Percentiles rank a stretch among this genome's conserved stretches.
Evolutionary conservation across 352 stramenopile genomes (phyloP).

Genomic region (Pythium guiyangense): DNA sequence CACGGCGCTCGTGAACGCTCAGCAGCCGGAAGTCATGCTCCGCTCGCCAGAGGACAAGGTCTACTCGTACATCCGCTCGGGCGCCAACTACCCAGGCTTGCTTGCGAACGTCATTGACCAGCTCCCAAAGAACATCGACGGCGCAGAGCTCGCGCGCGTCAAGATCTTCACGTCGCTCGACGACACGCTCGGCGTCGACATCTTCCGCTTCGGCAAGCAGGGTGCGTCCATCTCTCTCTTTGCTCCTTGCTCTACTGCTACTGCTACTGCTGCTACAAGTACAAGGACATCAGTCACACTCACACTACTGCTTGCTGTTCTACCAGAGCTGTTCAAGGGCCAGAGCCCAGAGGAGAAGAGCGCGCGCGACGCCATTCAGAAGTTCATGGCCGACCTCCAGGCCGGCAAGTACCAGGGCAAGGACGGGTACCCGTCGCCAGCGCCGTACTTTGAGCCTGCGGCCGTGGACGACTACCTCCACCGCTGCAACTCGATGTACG

Average conservation of each 20-base stretch:
- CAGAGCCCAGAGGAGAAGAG: slow-evolving; percentile 51
- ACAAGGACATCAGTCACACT: too few species aligned
- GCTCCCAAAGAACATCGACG: slow-evolving; percentile 59
- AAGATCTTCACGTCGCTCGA: slow-evolving; percentile 90
- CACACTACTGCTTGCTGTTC: not conserved
- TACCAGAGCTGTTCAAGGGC: slow-evolving; percentile 50
- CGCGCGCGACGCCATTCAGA: slow-evolving; percentile 51
- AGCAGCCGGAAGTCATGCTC: slow-evolving; percentile 81
- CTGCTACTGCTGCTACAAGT: not conserved
- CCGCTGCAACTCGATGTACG: slow-evolving; percentile 78
- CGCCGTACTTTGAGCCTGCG: slow-evolving; percentile 50
- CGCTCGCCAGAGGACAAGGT: slow-evolving; percentile 69
- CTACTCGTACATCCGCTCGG: slow-evolving; percentile 82
- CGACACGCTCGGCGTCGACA: slow-evolving; percentile 78
- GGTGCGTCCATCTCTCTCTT: slow-evolving; percentile 3
- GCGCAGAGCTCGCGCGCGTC: slow-evolving; percentile 68
- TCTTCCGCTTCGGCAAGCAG: slow-evolving; percentile 83
- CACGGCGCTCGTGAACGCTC: slow-evolving; percentile 65
- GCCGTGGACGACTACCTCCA: slow-evolving; percentile 66
- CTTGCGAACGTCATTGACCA: slow-evolving; percentile 68
- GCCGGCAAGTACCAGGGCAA: slow-evolving; percentile 60
- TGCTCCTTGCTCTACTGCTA: not conserved
- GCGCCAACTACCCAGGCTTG: slow-evolving; percentile 69
- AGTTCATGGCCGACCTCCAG: slow-evolving; percentile 71
- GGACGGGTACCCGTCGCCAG: slow-evolving; percentile 43